Evolutionary conservation across 768 basidiomycete species (phyloP), one percentile per base, ranked within the genome.

Genomic region (Suillus sp.): DNA sequence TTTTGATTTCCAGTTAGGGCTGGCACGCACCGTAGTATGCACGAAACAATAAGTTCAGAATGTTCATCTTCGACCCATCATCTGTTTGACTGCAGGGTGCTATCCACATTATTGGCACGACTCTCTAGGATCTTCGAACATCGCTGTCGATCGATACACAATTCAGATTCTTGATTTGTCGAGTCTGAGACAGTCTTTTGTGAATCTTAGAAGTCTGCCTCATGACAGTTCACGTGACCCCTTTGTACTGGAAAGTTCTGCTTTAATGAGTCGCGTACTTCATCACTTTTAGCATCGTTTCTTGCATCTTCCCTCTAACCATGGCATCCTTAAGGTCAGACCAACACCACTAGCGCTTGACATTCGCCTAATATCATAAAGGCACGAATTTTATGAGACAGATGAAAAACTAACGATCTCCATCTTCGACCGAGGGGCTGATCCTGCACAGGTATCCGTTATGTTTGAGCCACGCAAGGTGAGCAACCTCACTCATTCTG

Each of bases 341-440:
- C 30, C 18, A 35, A 20, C 35, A 43, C 6, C 2, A 22, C 37
- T 38, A 25, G 32, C 32, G n/a, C n/a, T 25, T 3, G 1, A 43
- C 16, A 10, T 20, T 61, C 60, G 13, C 67, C 55, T 48, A 10
- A 58, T 47, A 30, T 27, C 34, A 42, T 34, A 25, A 38, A 93
- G 92, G 75, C 87, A 94, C 78, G 92, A 93, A 74, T 95, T 90
- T 75, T 95, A 94, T 75, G 93, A 95, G 77, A 90, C 88, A 14
- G 92, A 94, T 68, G 90, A 93, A 64, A 81, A 72, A 65, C 72
- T 93, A 61, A 90, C 80, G 22, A 72, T 95, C 69, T 88, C 90
- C 61, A 80, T 95, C 70, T 94, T 93, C 70, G 89, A 95, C 77
- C 85, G 86, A 67, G 86, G 86, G 67, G 92, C 86, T 45, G 86